Base-by-base conservation (phyloP, 192 early-diverging fungal genomes). In the Physocladia obscura region DNA sequence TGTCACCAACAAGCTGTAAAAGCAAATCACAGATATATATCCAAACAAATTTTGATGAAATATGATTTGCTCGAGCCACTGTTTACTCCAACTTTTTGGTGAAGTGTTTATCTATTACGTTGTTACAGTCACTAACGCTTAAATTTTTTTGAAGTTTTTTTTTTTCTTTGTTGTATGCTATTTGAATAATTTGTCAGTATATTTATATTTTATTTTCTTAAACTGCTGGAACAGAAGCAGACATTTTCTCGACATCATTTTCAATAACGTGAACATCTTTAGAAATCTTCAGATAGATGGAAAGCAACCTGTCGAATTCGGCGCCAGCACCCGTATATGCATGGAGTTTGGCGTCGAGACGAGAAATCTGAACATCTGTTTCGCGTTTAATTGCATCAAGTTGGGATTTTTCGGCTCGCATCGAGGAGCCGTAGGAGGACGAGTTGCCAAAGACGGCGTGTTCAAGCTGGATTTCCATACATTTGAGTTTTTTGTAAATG, bases 401-500 rank as follows among this genome's bases (percentile, higher is more conserved):
- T 2, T 36, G 19, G 11, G 19, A 37, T 35, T 15, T 26, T 26
- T 60, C 57, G 24, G 8, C 39, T 31, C 22, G 38, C 60, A 62
- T 30, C 8, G n/a, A 19, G n/a, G 2, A 40, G 6, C 39, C 60
- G n/a, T 36, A 48, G 40, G 13, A 21, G n/a, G 31, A 26, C 1
- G 4, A 5, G 34, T 30, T 15, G 40, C 40, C 40, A 44, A 44
- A 44, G 15, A 55, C 21, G 4, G 27, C n/a, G 0, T 15, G 0
- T 19, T 55, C 54, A 15, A 51, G 11, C 11, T 65, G 48, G 5
- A 65, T 26, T 51, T 51, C 47, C 6, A 65, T 26, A 24, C 62
- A 65, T 19, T 65, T 49, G 0, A 65, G 49, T 26, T 65, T 65
- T 19, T 31, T 15, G 26, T 65, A 32, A 35, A 65, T 65, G 44